Evolutionary conservation across 2,329 filamentous ascomycete species (phyloP).

Genomic region (Apiospora hydei): DNA sequence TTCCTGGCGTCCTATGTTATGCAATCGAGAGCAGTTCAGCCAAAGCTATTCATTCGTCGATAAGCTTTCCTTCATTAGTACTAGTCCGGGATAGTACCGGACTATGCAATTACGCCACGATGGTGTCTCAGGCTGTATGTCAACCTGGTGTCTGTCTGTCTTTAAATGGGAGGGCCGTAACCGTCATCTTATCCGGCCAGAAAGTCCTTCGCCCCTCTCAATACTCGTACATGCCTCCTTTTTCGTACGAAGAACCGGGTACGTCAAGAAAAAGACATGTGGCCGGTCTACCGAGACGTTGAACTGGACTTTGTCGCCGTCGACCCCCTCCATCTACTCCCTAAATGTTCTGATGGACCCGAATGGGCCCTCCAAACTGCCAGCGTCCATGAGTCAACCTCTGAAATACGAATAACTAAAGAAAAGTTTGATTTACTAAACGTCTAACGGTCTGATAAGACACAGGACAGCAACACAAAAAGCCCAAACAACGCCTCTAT

Average conservation of each 20-base stretch:
- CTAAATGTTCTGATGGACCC: constrained; percentile 31
- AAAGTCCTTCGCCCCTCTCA: neutral
- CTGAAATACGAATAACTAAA: neutral
- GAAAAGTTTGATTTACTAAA: constrained; percentile 1
- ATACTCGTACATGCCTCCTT: constrained; percentile 26
- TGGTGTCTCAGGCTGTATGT: too few relatives aligned
- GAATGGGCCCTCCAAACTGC: constrained; percentile 31
- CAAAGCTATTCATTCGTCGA: too few relatives aligned
- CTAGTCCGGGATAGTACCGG: too few relatives aligned
- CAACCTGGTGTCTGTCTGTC: too few relatives aligned
- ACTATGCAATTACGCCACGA: too few relatives aligned
- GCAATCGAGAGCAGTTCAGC: too few relatives aligned
- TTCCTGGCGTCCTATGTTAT: too few relatives aligned
- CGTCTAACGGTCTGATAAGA: constrained; percentile 16
- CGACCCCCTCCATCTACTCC: constrained; percentile 30
- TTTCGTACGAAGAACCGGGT: constrained; percentile 17
- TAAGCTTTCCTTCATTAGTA: neutral
- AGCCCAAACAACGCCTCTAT: constrained; percentile 8
- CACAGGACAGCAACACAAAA: neutral
- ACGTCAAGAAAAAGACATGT: constrained; percentile 29
- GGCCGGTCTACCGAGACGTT: constrained; percentile 28
- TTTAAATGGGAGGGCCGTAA: neutral
- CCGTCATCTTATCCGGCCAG: neutral
- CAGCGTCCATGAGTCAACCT: constrained; percentile 30
- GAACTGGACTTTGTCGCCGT: constrained; percentile 30